Evolutionary conservation across 2,329 filamentous ascomycete genomes (phyloP).

Genomic region (Colletotrichum shisoi): DNA sequence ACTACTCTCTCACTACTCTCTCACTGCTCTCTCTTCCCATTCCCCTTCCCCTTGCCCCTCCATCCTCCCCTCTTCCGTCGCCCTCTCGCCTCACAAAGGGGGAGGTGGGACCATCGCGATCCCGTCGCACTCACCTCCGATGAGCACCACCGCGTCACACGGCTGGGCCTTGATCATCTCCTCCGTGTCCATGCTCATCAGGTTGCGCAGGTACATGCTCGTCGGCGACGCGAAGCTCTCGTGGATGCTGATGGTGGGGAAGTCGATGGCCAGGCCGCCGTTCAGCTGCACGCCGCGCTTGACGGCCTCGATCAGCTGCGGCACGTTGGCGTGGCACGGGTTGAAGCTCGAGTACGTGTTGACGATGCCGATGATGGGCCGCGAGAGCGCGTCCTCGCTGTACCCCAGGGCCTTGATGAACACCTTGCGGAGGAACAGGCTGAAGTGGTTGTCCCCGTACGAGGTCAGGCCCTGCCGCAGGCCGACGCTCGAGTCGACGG

Average conservation of each 20-base stretch:
- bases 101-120: neutral
- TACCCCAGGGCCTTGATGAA: conserved; percentile 82
- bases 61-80: too few relatives aligned
- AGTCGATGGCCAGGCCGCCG: conserved; percentile 74
- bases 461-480: conserved; percentile 71
- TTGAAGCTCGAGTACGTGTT: conserved; percentile 79
- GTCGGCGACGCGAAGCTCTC: conserved; percentile 75
- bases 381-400: conserved; percentile 72
- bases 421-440: conserved; percentile 75
- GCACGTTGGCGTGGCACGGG: conserved; percentile 76
- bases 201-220: conserved; percentile 76
- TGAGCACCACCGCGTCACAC: conserved; percentile 71
- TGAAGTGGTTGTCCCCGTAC: conserved; percentile 79
- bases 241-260: conserved; percentile 76
- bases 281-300: conserved; percentile 72
- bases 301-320: conserved; percentile 74
- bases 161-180: conserved; percentile 79
- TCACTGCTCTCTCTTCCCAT: too few relatives aligned
- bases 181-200: conserved; percentile 83
- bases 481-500: conserved; percentile 60
- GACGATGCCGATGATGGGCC: conserved; percentile 77
- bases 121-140: conserved; percentile 63
- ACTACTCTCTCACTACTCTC: too few relatives aligned
- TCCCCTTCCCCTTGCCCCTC: too few relatives aligned
- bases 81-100: too few relatives aligned